Percentiles rank a stretch among this genome's conserved stretches.
Evolutionary conservation across 73 alveolate genomes (phyloP).

Genomic region (Urostyla sp.): DNA sequence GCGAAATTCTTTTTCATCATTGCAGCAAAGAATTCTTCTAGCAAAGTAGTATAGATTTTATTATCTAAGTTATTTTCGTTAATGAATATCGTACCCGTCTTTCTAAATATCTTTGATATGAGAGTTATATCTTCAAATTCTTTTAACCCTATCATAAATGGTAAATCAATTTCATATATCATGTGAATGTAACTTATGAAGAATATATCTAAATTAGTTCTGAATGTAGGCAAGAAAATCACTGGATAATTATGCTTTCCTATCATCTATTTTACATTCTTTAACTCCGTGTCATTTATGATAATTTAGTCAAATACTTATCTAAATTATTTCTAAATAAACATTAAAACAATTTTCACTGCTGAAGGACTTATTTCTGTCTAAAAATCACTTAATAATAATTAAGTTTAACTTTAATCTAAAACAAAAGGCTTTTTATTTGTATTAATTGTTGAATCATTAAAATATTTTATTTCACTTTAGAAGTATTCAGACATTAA

Average conservation of each 20-base stretch:
- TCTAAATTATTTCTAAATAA: too few relatives aligned
- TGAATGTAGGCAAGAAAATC: conserved; percentile 86
- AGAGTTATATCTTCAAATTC: conserved; percentile 82
- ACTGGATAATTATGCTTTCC: conserved; percentile 59
- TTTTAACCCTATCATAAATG: conserved; percentile 88
- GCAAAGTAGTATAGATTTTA: conserved; percentile 73
- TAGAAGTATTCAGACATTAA: too few relatives aligned
- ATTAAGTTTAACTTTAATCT: too few relatives aligned
- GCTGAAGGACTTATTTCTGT: too few relatives aligned
- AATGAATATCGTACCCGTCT: conserved; percentile 89
- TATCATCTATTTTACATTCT: conserved; percentile 48
- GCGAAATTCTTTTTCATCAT: conserved; percentile 68
- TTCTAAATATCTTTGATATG: conserved; percentile 74
- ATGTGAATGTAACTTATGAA: conserved; percentile 78
- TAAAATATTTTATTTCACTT: too few relatives aligned
- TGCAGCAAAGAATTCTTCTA: conserved; percentile 80
- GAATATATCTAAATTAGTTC: conserved; percentile 86
- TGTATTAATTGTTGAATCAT: too few relatives aligned
- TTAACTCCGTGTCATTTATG: conserved; percentile 68
- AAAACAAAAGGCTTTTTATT: too few relatives aligned
- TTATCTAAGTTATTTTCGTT: conserved; percentile 63
- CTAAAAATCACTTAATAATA: too few relatives aligned
- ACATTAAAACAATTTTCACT: too few relatives aligned
- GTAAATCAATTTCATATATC: conserved; percentile 78
- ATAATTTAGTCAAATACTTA: conserved; percentile 85